Percentiles rank a stretch among this genome's conserved stretches.
These are phyloP conservation scores for Botryotinia calthae DNA, from an alignment of 2,329 filamentous ascomycete genomes.

Conservation along the genomic window DNA sequence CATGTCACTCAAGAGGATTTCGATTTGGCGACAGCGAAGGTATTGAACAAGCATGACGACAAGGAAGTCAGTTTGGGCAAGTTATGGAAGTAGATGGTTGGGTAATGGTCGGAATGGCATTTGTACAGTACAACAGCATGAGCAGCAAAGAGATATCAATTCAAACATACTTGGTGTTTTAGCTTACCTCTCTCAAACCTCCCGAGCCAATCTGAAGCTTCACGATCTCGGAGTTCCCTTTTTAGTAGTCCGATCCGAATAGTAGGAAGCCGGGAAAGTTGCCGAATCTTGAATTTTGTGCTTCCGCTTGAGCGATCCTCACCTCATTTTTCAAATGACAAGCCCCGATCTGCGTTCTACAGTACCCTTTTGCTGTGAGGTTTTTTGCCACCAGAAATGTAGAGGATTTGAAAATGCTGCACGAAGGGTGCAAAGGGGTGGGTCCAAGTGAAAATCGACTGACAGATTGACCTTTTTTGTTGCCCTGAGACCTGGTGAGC, in stretches of 20 bases:
- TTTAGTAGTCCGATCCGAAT: constrained; percentile 1
- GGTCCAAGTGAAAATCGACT: not conserved
- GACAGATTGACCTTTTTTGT: not conserved
- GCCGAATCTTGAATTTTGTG: not conserved
- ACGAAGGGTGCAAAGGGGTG: constrained; percentile 7
- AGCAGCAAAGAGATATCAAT: constrained; percentile 21
- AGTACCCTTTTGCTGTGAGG: not conserved
- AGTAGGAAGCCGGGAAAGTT: constrained; percentile 4
- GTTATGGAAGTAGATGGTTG: constrained; percentile 66
- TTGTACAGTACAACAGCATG: constrained; percentile 39
- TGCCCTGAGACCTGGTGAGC: not conserved
- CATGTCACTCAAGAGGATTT: constrained; percentile 99
- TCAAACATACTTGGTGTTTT: constrained; percentile 15
- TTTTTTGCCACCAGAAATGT: not conserved
- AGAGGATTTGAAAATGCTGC: not conserved
- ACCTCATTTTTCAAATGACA: not conserved
- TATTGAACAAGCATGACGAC: constrained; percentile 99
- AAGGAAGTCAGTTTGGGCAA: constrained; percentile 92
- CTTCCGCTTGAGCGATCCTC: constrained; percentile 11
- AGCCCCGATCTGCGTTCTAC: constrained; percentile 5
- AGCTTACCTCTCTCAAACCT: not conserved
- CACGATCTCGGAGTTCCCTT: not conserved
- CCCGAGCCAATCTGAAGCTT: not conserved
- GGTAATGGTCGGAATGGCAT: constrained; percentile 18
- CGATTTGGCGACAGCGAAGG: constrained; percentile 96